Evolutionary conservation across 2,329 filamentous ascomycete species (phyloP), one percentile per base, ranked within the genome.

Genomic region (Colletotrichum theobromicola): DNA sequence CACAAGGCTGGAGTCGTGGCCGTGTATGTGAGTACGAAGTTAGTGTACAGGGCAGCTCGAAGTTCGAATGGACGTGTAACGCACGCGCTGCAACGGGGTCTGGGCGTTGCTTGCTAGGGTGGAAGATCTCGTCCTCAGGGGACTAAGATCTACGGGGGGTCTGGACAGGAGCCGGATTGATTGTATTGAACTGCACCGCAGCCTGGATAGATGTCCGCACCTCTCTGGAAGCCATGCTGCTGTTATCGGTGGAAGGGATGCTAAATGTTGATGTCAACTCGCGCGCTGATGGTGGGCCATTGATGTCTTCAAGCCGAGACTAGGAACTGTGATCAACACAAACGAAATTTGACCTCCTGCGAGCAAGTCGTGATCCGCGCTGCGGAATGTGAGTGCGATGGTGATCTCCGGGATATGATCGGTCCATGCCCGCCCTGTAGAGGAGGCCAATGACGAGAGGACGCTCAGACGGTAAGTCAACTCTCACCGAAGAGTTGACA

Each of bases 101-200:
- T 58, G 34, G 30, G 69, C 69, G 53, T 32, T 16, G 53, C 16
- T 55, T n/a, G 34, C 64, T n/a, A 55, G 21, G 57, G 65, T 67
- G 30, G 63, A 42, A 72, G 64, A 72, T 72, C 70, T 72, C 37
- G 32, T 72, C 55, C 55, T 55, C 64, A 42, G 7, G 24, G 24
- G 24, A 30, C 70, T 26, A 62, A 68, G 70, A 72, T 68, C 70
- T 57, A 32, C 64, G 24, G 69, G 18, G 53, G 53, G 46, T 53
- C 37, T 32, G 35, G 24, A 50, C 26, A 50, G 21, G 10, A 35
- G 28, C 37, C 9, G n/a, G 21, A 42, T 30, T 67, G 63, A 30
- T n/a, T 34, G n/a, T 13, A 34, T 30, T 21, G 35, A 32, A 32
- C 15, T 66, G 37, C n/a, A 42, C n/a, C 28, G 34, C 60, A 42